Evolutionary conservation across 176 grass and related monocot genomes (phyloP).

Genomic region (Metroxylon sagu): DNA sequence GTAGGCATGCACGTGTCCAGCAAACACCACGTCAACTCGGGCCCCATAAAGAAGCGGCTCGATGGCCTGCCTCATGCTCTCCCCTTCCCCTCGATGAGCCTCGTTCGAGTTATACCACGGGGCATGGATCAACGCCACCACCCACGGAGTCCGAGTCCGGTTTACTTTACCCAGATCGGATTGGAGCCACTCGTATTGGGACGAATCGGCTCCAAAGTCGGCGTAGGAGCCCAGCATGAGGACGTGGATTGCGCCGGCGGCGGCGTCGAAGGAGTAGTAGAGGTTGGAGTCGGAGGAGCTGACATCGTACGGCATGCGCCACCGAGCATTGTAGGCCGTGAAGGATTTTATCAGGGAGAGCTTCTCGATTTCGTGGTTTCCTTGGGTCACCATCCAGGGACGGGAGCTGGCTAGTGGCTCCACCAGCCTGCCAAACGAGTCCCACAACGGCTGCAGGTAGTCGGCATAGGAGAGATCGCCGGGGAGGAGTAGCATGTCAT

Average conservation of each 20-base stretch:
- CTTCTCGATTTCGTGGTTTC: slow-evolving; percentile 67
- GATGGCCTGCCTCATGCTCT: slow-evolving; percentile 52
- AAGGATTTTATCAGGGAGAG: slow-evolving; percentile 32
- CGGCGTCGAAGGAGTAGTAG: slow-evolving; percentile 68
- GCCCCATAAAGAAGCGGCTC: slow-evolving; percentile 32
- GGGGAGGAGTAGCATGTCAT: slow-evolving; percentile 51
- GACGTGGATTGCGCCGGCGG: slow-evolving; percentile 40
- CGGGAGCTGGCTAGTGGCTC: slow-evolving; percentile 69
- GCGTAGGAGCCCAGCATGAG: slow-evolving; percentile 69
- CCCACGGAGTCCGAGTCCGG: slow-evolving; percentile 19
- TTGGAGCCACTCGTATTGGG: slow-evolving; percentile 40
- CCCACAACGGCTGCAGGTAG: slow-evolving; percentile 30
- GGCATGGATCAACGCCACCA: slow-evolving; percentile 59
- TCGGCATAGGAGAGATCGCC: slow-evolving; percentile 78
- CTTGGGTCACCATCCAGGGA: slow-evolving; percentile 75
- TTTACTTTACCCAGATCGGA: slow-evolving; percentile 32
- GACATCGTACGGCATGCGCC: slow-evolving; percentile 49
- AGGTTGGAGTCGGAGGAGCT: slow-evolving; percentile 31
- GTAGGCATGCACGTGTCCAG: slow-evolving; percentile 83
- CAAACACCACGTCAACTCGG: slow-evolving; percentile 59
- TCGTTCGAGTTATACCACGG: slow-evolving; percentile 82
- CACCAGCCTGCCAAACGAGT: slow-evolving; percentile 55
- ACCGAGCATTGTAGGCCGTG: slow-evolving; percentile 60
- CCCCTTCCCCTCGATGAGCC: slow-evolving; percentile 50
- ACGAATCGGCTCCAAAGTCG: slow-evolving; percentile 21